These are phyloP conservation scores for Trichosanthes truncata DNA, from an alignment of 306 rosid genomes.

Conservation along the genomic window DNA sequence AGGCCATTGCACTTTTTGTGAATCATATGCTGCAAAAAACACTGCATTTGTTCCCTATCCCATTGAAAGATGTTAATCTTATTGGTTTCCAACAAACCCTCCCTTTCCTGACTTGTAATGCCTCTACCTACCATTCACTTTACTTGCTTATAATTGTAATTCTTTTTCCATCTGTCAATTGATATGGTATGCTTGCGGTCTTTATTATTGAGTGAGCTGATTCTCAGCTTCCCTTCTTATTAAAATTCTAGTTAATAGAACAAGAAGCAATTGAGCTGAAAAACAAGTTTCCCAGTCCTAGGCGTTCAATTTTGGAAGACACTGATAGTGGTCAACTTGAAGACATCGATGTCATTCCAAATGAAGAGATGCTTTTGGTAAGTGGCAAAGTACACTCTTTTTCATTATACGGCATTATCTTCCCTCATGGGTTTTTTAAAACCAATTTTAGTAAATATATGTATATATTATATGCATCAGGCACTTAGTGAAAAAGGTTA, in stretches of 20 bases:
- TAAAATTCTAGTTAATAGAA: conserved; percentile 48
- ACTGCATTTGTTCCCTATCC: background rate
- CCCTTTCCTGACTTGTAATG: conserved; percentile 3
- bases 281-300: conserved; percentile 65
- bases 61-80: background rate
- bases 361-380: conserved; percentile 94
- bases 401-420: background rate
- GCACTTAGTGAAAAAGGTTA: conserved; percentile 92
- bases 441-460: background rate
- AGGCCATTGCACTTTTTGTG: background rate
- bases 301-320: conserved; percentile 81
- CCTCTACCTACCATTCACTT: background rate
- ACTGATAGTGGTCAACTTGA: conserved; percentile 82
- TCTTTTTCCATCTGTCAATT: background rate
- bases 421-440: background rate
- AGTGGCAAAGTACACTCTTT: background rate
- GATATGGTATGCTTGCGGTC: background rate
- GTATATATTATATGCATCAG: conserved; percentile 26
- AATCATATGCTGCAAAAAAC: background rate
- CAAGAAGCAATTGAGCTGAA: conserved; percentile 84
- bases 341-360: conserved; percentile 93
- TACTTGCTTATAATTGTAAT: background rate
- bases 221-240: background rate
- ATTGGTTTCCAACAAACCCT: background rate
- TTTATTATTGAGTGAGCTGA: background rate